phyloP scores from a whole-genome alignment of 2,329 filamentous ascomycete species.

The Eutypella sp. region DNA sequence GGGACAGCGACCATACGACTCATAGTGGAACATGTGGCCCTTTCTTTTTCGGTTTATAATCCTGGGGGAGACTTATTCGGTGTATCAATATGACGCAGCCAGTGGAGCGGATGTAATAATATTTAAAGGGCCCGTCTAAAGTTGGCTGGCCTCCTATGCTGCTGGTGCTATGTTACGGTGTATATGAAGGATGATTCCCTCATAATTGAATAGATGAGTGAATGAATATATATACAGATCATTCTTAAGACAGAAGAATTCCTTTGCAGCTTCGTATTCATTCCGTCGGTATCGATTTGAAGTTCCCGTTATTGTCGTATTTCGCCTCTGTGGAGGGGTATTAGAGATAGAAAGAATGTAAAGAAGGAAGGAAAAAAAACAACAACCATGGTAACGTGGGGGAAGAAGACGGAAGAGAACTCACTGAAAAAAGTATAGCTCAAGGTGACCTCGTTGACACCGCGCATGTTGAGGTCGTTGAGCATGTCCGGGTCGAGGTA shows the following conservation, averaged over 20 bases:
- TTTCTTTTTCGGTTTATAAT: neutral
- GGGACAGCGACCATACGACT: conserved; percentile 12
- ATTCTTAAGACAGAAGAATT: too few relatives aligned
- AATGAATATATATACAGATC: neutral
- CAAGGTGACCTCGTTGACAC: conserved; percentile 89
- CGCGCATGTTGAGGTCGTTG: conserved; percentile 87
- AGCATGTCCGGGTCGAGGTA: conserved; percentile 96
- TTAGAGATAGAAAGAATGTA: conserved; percentile 6
- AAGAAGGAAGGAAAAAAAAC: too few relatives aligned
- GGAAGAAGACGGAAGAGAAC: conserved; percentile 25
- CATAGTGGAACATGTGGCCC: neutral
- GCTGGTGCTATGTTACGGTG: neutral
- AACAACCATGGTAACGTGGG: too few relatives aligned
- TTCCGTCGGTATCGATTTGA: conserved; percentile 34
- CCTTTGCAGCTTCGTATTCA: too few relatives aligned
- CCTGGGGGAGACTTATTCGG: neutral
- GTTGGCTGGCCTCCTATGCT: too few relatives aligned
- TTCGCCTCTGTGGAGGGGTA: conserved; percentile 60
- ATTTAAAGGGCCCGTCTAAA: too few relatives aligned
- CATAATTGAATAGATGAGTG: too few relatives aligned
- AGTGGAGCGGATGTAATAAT: too few relatives aligned
- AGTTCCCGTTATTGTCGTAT: conserved; percentile 75
- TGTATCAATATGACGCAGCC: too few relatives aligned
- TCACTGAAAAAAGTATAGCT: conserved; percentile 98
- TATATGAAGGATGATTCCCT: neutral